phyloP scores from a whole-genome alignment of 805 yeast genomes.

The Teunomyces atbi region DNA sequence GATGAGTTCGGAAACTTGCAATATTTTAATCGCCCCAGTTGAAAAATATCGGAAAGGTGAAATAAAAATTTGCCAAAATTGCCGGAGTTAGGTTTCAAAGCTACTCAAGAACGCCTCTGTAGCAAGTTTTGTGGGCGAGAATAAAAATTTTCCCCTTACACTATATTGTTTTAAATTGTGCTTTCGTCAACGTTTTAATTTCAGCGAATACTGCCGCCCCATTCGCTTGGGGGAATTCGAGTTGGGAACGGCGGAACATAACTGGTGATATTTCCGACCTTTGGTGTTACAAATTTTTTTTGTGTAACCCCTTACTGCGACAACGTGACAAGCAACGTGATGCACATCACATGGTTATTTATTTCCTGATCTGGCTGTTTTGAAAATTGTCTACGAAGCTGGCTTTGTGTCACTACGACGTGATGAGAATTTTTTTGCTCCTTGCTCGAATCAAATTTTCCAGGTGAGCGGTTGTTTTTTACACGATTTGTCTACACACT shows the following conservation, averaged over 20 bases:
- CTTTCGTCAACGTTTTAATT: not conserved
- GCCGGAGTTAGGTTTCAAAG: not conserved
- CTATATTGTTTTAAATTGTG: not conserved
- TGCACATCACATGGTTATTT: not conserved
- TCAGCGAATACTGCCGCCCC: too few relatives aligned
- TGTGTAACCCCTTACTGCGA: not conserved
- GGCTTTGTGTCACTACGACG: not conserved
- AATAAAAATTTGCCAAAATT: not conserved
- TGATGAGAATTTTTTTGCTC: constrained; percentile 4
- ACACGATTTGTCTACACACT: constrained; percentile 2
- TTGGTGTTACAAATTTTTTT: too few relatives aligned
- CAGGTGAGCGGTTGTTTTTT: constrained; percentile 4
- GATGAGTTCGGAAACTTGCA: not conserved
- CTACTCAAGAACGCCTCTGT: not conserved
- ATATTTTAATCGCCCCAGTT: not conserved
- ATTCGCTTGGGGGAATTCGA: too few relatives aligned
- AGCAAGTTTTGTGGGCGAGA: not conserved
- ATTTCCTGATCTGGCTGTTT: constrained; percentile 1
- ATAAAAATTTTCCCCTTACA: not conserved
- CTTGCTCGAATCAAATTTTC: constrained; percentile 4
- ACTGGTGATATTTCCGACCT: not conserved
- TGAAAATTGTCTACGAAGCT: not conserved
- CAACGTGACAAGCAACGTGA: not conserved
- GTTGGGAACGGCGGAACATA: not conserved
- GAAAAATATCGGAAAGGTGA: not conserved